phyloP scores from a whole-genome alignment of 768 basidiomycete species.

The Kwoniella shandongensis region DNA sequence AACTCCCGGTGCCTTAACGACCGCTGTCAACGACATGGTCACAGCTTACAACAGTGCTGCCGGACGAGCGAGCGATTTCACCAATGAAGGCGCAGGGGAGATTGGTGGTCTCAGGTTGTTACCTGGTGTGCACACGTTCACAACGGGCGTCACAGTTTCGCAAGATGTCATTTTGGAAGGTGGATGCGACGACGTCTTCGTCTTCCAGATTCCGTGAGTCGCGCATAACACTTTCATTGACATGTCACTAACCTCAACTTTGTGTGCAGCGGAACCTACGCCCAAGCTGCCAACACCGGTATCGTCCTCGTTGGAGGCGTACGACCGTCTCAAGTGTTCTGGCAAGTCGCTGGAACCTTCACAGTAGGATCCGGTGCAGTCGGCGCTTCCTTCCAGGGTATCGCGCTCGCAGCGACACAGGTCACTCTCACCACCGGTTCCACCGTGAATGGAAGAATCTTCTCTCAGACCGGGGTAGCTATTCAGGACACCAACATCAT shows the following conservation, averaged over 20 bases:
- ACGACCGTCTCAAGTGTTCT: slow-evolving; percentile 22
- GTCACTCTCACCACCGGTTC: slow-evolving; percentile 23
- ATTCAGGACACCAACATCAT: slow-evolving; percentile 15
- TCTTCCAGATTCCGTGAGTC: slow-evolving; percentile 31
- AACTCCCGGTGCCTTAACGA: slow-evolving; percentile 13
- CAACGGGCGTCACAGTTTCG: slow-evolving; percentile 17
- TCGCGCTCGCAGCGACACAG: slow-evolving; percentile 14
- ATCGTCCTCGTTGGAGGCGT: slow-evolving; percentile 25
- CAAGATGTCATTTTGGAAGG: slow-evolving; percentile 15
- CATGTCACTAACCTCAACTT: background rate
- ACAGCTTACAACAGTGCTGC: slow-evolving; percentile 24
- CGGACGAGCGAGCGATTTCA: slow-evolving; percentile 6
- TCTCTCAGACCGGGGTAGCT: slow-evolving; percentile 11
- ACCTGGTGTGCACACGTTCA: slow-evolving; percentile 26
- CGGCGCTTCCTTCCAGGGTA: slow-evolving; percentile 27
- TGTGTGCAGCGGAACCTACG: slow-evolving; percentile 16
- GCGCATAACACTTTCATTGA: background rate
- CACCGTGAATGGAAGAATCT: slow-evolving; percentile 15
- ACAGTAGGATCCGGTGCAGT: slow-evolving; percentile 14
- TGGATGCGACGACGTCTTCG: slow-evolving; percentile 19
- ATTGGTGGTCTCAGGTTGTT: slow-evolving; percentile 20
- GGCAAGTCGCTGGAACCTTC: slow-evolving; percentile 20
- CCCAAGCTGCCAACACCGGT: slow-evolving; percentile 16
- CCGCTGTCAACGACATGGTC: slow-evolving; percentile 17
- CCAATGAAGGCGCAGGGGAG: slow-evolving; percentile 13